Percentiles rank a stretch among this genome's conserved stretches.
phyloP scores from a whole-genome alignment of 257 asterid genomes.

The Hygrophila difformis region DNA sequence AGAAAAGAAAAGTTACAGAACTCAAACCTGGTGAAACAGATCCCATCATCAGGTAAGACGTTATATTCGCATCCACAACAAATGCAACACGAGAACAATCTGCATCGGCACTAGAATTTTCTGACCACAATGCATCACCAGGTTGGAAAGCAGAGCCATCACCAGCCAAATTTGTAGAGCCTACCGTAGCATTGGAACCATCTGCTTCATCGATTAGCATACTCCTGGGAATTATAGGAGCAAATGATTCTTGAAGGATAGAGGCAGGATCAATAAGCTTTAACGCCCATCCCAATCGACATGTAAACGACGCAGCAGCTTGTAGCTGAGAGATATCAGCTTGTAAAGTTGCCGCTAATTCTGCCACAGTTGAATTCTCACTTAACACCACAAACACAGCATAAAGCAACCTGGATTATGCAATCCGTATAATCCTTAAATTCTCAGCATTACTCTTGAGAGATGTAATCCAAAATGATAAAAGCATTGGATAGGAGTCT shows the following conservation, averaged over 20 bases:
- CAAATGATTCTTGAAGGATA: slow-evolving; percentile 74
- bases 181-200: slow-evolving; percentile 42
- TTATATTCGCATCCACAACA: slow-evolving; percentile 96
- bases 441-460: slow-evolving; percentile 15
- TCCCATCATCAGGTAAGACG: slow-evolving; percentile 99
- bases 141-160: slow-evolving; percentile 56
- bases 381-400: slow-evolving; percentile 99
- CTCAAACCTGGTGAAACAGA: slow-evolving; percentile 98
- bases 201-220: slow-evolving; percentile 68
- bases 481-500: slow-evolving; percentile 22
- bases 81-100: slow-evolving; percentile 95
- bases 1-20: slow-evolving; percentile 14
- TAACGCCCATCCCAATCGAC: slow-evolving; percentile 98
- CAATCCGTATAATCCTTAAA: slow-evolving; percentile 21
- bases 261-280: slow-evolving; percentile 91
- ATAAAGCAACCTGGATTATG: slow-evolving; percentile 81
- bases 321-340: slow-evolving; percentile 96
- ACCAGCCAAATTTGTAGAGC: slow-evolving; percentile 42
- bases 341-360: slow-evolving; percentile 86
- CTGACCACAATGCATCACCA: slow-evolving; percentile 72
- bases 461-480: slow-evolving; percentile 15
- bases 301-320: slow-evolving; percentile 98
- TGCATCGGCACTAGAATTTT: slow-evolving; percentile 40
- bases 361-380: slow-evolving; percentile 96
- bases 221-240: slow-evolving; percentile 63